phyloP scores from a whole-genome alignment of 495 filamentous ascomycete species.

The Cercophora scortea region DNA sequence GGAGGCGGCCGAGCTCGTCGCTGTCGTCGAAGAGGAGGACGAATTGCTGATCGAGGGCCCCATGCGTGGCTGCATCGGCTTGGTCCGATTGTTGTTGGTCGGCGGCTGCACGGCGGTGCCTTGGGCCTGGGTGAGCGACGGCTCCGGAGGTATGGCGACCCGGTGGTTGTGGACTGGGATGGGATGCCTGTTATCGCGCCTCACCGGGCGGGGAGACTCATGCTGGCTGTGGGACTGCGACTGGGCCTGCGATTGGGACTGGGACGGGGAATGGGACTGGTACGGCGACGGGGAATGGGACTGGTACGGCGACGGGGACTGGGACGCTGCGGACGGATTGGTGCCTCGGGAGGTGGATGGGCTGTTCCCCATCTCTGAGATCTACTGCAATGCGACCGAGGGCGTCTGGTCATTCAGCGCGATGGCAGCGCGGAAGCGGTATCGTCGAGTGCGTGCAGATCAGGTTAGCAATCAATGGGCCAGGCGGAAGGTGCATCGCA shows the following conservation, averaged over 20 bases:
- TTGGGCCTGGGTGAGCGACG: slow-evolving; percentile 46
- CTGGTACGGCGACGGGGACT: background rate
- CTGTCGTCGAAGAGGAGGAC: slow-evolving; percentile 23
- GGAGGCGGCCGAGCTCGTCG: slow-evolving; percentile 18
- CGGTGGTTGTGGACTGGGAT: slow-evolving; percentile 28
- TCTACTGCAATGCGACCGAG: no score
- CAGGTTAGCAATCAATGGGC: no score
- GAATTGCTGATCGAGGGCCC: slow-evolving; percentile 30
- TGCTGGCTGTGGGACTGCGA: slow-evolving; percentile 13
- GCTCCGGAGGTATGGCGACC: slow-evolving; percentile 44
- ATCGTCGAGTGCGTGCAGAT: no score
- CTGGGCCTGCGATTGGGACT: no score
- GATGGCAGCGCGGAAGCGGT: no score
- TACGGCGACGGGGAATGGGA: slow-evolving; percentile 5
- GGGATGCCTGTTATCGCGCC: slow-evolving; percentile 22
- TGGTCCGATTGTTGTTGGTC: slow-evolving; percentile 30
- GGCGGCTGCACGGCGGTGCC: slow-evolving; percentile 30
- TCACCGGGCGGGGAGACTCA: slow-evolving; percentile 20
- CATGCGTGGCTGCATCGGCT: slow-evolving; percentile 27
- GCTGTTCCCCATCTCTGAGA: slow-evolving; percentile 28
- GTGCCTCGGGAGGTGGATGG: slow-evolving; percentile 22
- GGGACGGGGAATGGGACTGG: slow-evolving; percentile 6
- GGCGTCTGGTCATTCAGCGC: no score
- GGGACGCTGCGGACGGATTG: slow-evolving; percentile 12
- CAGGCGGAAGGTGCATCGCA: no score